phyloP scores from a whole-genome alignment of 1,284 basidiomycete species.

The Austropuccinia psidii region DNA sequence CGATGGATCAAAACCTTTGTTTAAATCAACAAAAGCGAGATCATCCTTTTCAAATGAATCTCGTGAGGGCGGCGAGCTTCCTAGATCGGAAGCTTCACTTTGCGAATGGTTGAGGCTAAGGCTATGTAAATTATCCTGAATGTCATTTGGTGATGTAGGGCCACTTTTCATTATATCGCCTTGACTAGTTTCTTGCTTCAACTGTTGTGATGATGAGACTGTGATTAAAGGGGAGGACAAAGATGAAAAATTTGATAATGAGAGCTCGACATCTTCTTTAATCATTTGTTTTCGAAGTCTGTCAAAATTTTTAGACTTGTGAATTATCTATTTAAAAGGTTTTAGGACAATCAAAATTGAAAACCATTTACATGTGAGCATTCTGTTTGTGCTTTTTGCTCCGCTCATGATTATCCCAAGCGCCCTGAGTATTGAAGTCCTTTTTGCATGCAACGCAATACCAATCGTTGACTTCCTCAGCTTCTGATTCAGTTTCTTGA shows the following conservation, averaged over 20 bases:
- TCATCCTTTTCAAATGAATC: no score
- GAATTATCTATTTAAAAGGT: not conserved
- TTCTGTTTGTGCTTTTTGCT: conserved; percentile 92
- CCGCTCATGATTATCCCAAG: conserved; percentile 92
- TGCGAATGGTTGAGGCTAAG: no score
- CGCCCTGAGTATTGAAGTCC: conserved; percentile 80
- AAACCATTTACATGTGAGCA: conserved; percentile 56
- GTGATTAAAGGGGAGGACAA: no score
- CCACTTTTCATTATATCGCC: no score
- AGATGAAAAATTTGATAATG: no score
- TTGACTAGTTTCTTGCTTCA: no score
- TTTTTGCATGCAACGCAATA: conserved; percentile 96
- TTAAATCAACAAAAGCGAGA: no score
- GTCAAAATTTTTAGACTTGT: not conserved
- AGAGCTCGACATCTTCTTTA: conserved; percentile 26
- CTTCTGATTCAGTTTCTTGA: conserved; percentile 49
- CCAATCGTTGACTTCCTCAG: conserved; percentile 51
- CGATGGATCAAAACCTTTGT: conserved; percentile 38
- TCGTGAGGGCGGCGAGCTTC: no score
- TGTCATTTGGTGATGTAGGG: no score
- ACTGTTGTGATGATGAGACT: no score
- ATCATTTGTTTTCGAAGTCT: conserved; percentile 33
- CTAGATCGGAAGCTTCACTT: no score
- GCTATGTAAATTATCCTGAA: no score
- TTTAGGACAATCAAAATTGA: not conserved